Evolutionary conservation across 805 yeast genomes (phyloP).

Genomic region (Scheffersomyces stipitis): DNA sequence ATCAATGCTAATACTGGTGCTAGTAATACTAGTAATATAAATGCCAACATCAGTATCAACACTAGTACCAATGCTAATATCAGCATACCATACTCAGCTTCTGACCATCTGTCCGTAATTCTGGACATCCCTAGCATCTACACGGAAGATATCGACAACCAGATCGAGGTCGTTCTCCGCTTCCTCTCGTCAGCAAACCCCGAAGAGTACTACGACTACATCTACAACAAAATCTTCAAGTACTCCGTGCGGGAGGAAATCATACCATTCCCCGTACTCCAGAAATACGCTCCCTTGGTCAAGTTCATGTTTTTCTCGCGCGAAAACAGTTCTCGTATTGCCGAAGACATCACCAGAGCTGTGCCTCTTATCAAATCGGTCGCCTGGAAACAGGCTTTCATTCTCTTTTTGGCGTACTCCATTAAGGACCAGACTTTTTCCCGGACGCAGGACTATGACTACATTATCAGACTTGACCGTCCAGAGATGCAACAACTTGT

Average conservation of each 20-base stretch:
- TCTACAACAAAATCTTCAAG: constrained; percentile 23
- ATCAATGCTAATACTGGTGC: no score
- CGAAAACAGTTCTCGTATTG: constrained; percentile 20
- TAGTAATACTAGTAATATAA: no score
- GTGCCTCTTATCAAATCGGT: constrained; percentile 29
- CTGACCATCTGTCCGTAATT: no score
- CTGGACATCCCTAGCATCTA: no score
- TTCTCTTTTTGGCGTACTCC: constrained; percentile 30
- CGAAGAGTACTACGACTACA: constrained; percentile 25
- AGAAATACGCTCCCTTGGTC: constrained; percentile 34
- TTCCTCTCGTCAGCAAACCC: constrained; percentile 41
- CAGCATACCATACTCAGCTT: background rate
- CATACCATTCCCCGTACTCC: constrained; percentile 27
- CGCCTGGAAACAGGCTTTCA: constrained; percentile 37
- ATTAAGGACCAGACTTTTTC: constrained; percentile 37
- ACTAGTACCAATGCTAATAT: background rate
- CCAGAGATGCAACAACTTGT: constrained; percentile 23
- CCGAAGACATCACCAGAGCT: constrained; percentile 19
- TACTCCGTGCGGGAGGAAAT: constrained; percentile 23
- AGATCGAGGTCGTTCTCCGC: constrained; percentile 29
- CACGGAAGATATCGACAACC: constrained; percentile 32
- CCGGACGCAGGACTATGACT: constrained; percentile 34
- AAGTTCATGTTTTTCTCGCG: constrained; percentile 30
- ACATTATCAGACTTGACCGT: constrained; percentile 17
- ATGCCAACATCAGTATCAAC: no score